Percentiles rank a stretch among this genome's conserved stretches.
phyloP scores from a whole-genome alignment of 2,329 filamentous ascomycete genomes.

The Xylaria sp. region DNA sequence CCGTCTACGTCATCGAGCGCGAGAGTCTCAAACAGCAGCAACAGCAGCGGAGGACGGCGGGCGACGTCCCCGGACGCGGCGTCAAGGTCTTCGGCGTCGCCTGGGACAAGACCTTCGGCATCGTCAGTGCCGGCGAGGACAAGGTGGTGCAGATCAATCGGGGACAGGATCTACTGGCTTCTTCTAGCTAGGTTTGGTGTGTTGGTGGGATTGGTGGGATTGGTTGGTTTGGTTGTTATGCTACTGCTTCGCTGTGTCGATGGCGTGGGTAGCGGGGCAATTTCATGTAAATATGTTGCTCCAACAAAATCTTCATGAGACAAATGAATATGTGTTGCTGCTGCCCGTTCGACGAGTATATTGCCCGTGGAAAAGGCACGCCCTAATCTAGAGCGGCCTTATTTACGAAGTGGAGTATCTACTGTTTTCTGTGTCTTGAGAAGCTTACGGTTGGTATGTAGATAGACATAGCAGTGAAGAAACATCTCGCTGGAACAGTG shows the following conservation, averaged over 20 bases:
- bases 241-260: neutral
- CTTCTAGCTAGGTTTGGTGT: slow-evolving; percentile 17
- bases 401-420: neutral
- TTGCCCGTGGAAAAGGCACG: neutral
- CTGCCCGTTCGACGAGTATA: neutral
- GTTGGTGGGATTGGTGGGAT: too few relatives aligned
- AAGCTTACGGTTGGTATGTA: neutral
- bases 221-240: neutral
- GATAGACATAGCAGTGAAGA: neutral
- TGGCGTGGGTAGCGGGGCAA: neutral
- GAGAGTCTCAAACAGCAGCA: slow-evolving; percentile 75
- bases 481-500: neutral
- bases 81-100: slow-evolving; percentile 88
- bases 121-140: slow-evolving; percentile 92
- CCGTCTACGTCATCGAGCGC: slow-evolving; percentile 79
- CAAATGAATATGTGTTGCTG: neutral
- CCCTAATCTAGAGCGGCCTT: neutral
- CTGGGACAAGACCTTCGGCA: slow-evolving; percentile 88
- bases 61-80: slow-evolving; percentile 75
- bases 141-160: slow-evolving; percentile 93
- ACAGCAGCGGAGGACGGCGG: slow-evolving; percentile 56
- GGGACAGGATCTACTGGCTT: slow-evolving; percentile 62
- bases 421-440: neutral
- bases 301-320: slow-evolving; percentile 7
- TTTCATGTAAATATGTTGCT: slow-evolving; percentile 14